These are phyloP conservation scores for Eimeria maxima DNA, from an alignment of 169 alveolate genomes.

Conservation along the genomic window DNA sequence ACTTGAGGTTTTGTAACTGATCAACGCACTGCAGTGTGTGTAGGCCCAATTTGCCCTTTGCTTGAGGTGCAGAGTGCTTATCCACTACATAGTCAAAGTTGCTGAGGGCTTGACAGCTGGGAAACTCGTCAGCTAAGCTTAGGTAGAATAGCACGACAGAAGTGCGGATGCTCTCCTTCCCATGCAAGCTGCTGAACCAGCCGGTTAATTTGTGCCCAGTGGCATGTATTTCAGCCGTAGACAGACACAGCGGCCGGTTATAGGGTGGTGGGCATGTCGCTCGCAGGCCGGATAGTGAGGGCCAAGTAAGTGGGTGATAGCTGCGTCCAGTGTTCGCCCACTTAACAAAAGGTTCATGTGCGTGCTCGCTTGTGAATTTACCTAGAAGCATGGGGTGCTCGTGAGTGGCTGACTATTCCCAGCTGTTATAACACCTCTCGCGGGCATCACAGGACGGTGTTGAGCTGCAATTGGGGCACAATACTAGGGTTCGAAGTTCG, in stretches of 20 bases:
- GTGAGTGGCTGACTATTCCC: neutral
- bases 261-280: neutral
- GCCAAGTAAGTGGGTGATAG: neutral
- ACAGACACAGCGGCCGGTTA: neutral
- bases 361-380: neutral
- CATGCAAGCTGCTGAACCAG: neutral
- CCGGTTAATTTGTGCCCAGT: neutral
- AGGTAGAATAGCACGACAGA: neutral
- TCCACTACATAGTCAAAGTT: neutral
- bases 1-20: neutral
- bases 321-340: neutral
- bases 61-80: neutral
- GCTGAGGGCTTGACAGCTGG: neutral
- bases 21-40: neutral
- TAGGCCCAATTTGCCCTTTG: neutral
- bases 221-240: neutral
- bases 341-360: neutral
- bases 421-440: neutral
- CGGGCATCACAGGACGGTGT: neutral
- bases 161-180: neutral
- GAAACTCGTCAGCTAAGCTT: neutral
- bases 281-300: neutral
- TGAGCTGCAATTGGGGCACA: no score
- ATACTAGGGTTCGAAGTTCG: no score
- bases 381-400: neutral